Evolutionary conservation across 2,329 filamentous ascomycete species (phyloP).

Genomic region (Corinectria fuckeliana): DNA sequence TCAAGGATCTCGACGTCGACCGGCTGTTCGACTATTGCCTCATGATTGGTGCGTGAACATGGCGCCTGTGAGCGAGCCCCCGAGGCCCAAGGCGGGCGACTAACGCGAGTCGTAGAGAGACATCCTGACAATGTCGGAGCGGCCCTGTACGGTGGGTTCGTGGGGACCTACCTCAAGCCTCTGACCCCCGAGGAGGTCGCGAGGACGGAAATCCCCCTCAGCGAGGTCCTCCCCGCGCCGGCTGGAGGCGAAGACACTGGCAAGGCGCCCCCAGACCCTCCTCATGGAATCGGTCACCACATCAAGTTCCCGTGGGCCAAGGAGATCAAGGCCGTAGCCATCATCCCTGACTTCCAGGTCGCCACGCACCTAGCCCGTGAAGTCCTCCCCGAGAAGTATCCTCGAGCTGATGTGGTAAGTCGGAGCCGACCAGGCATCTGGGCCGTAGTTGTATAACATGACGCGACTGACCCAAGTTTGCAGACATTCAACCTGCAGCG

Average conservation of each 20-base stretch:
- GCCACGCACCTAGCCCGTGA: conserved; percentile 90
- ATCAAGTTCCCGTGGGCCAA: conserved; percentile 93
- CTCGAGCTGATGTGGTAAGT: conserved; percentile 80
- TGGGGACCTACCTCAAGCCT: conserved; percentile 95
- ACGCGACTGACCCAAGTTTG: conserved; percentile 22
- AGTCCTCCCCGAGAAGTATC: conserved; percentile 82
- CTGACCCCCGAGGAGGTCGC: conserved; percentile 87
- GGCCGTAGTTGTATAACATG: neutral
- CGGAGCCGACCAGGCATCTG: neutral
- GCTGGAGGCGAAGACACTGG: conserved; percentile 93
- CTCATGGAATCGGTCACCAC: conserved; percentile 91
- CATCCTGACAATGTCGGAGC: conserved; percentile 96
- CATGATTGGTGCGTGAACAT: conserved; percentile 77
- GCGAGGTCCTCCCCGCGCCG: conserved; percentile 88
- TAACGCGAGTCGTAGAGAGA: conserved; percentile 61
- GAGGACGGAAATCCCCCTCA: conserved; percentile 90
- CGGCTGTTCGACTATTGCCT: conserved; percentile 93
- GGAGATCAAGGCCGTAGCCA: conserved; percentile 95
- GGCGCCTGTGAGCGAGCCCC: neutral
- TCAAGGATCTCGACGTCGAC: conserved; percentile 76
- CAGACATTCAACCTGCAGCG: conserved; percentile 91
- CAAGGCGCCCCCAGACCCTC: conserved; percentile 84
- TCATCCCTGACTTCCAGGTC: conserved; percentile 95
- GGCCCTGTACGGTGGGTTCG: conserved; percentile 93
- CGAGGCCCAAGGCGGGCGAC: neutral